phyloP scores from a whole-genome alignment of 1,284 basidiomycete species.

The Peniophora sp. region DNA sequence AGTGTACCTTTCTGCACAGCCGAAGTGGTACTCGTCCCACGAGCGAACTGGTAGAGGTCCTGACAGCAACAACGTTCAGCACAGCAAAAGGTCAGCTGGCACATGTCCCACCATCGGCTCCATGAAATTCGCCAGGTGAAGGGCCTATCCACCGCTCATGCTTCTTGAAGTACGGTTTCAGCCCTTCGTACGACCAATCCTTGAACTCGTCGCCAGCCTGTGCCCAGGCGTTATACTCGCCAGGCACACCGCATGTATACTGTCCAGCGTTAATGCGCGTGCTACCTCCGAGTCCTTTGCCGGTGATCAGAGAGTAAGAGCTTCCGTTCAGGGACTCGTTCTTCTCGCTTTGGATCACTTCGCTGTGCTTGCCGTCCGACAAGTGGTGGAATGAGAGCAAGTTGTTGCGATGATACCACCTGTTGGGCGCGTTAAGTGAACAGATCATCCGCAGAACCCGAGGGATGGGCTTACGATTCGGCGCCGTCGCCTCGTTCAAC shows the following conservation, averaged over 20 bases:
- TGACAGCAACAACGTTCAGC: background rate
- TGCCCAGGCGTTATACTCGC: conserved; percentile 5
- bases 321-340: conserved; percentile 1
- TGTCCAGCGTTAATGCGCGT: conserved; percentile 6
- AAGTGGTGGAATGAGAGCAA: conserved; percentile 6
- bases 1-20: background rate
- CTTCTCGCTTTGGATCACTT: conserved; percentile 2
- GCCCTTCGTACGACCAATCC: conserved; percentile 3
- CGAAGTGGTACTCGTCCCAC: conserved; percentile 1
- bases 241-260: conserved; percentile 5
- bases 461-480: conserved; percentile 4
- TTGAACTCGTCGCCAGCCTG: background rate
- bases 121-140: conserved; percentile 1
- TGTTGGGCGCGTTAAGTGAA: background rate
- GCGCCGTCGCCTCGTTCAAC: conserved; percentile 7
- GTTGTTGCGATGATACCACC: conserved; percentile 4
- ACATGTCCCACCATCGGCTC: conserved; percentile 3
- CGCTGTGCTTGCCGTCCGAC: conserved; percentile 8
- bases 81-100: background rate
- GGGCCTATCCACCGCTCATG: conserved; percentile 3
- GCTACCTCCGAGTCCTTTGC: conserved; percentile 1
- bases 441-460: too few relatives aligned
- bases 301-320: conserved; percentile 3
- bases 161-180: conserved; percentile 6
- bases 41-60: conserved; percentile 3